phyloP scores from a whole-genome alignment of 805 yeast species.

The Lachancea dasiensis region DNA sequence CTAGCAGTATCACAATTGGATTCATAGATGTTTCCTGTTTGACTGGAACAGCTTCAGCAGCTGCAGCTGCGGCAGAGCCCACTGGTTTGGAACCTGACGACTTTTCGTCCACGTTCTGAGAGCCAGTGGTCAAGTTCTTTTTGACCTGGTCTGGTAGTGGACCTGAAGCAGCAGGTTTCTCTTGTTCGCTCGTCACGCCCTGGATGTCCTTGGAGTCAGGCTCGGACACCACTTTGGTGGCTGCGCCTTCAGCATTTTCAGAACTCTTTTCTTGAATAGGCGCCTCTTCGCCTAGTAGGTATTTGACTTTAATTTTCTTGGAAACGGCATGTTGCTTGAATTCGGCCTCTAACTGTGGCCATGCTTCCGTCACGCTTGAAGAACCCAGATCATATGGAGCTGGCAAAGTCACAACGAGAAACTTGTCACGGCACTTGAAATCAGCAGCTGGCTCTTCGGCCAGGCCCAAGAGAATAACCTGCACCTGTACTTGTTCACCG shows the following conservation, averaged over 20 bases:
- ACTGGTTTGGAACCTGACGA: not conserved
- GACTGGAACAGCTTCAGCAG: conserved; percentile 28
- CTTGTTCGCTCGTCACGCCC: conserved; percentile 1
- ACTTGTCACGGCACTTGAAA: conserved; percentile 84
- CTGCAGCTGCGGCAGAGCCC: conserved; percentile 23
- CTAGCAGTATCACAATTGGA: conserved; percentile 45
- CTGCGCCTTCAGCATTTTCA: not conserved
- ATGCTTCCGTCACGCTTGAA: conserved; percentile 56
- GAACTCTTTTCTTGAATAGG: not conserved
- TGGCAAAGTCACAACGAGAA: conserved; percentile 81
- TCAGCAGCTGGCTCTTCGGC: conserved; percentile 66
- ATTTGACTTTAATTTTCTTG: conserved; percentile 63
- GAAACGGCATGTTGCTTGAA: conserved; percentile 49
- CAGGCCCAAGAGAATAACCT: conserved; percentile 81
- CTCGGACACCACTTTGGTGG: not conserved
- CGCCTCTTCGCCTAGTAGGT: conserved; percentile 32
- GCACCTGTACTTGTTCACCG: conserved; percentile 63
- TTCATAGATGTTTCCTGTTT: conserved; percentile 44
- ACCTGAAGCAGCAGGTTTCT: conserved; percentile 1
- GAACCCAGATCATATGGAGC: conserved; percentile 54
- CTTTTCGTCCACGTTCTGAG: not conserved
- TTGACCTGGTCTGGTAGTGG: conserved; percentile 7
- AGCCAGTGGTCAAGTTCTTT: conserved; percentile 3
- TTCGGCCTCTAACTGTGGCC: conserved; percentile 67
- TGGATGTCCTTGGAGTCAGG: not conserved